Conservation (phyloP, 148 eudicot genomes). For the Vaccinium macrocarpon region DNA sequence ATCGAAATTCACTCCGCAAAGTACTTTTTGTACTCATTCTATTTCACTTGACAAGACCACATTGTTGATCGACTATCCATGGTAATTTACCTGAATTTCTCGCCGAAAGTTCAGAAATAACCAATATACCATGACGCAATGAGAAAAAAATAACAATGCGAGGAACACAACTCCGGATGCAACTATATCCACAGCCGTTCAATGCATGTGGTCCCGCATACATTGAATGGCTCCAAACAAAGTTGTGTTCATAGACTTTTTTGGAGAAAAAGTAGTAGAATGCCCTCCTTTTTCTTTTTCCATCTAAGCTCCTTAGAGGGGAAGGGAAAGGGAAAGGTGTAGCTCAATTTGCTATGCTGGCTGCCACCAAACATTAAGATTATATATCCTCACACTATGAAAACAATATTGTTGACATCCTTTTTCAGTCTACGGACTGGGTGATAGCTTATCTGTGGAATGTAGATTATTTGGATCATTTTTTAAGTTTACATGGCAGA, state of each 20-base stretch:
- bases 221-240: too few relatives aligned
- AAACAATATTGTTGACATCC: background rate
- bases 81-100: background rate
- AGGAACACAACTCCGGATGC: too few relatives aligned
- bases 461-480: background rate
- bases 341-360: background rate
- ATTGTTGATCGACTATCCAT: background rate
- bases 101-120: background rate
- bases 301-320: background rate
- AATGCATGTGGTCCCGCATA: too few relatives aligned
- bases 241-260: too few relatives aligned
- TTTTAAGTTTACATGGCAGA: background rate
- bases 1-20: background rate
- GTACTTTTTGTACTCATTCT: background rate
- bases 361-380: background rate
- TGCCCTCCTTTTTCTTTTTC: background rate
- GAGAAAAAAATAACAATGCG: background rate
- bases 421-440: background rate
- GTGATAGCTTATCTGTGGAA: background rate
- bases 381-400: background rate
- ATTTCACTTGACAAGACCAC: background rate
- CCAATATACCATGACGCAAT: background rate
- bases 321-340: background rate
- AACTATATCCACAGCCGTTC: too few relatives aligned
- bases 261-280: background rate